Evolutionary conservation across 2,329 filamentous ascomycete species (phyloP).

Genomic region (Thielaviopsis cerberus): DNA sequence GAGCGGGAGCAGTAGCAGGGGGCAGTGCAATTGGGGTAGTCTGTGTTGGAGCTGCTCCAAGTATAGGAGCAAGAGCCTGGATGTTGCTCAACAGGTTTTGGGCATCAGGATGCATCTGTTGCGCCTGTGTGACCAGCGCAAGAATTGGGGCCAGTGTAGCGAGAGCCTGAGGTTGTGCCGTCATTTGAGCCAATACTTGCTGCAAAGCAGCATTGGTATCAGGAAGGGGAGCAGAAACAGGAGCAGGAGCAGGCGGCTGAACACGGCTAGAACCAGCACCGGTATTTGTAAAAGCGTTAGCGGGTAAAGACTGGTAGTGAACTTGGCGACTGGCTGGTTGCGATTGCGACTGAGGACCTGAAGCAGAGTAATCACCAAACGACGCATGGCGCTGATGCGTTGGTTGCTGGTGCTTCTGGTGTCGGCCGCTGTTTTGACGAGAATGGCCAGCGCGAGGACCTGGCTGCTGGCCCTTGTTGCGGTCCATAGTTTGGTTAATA

Average conservation of each 20-base stretch:
- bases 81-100: background rate
- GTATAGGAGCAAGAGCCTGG: background rate
- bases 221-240: too few relatives aligned
- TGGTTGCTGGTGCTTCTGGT: background rate
- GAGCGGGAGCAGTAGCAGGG: background rate
- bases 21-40: background rate
- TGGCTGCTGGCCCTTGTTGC: background rate
- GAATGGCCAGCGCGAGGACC: background rate
- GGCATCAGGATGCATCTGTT: background rate
- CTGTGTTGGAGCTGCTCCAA: background rate
- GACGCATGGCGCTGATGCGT: background rate
- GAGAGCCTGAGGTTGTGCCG: background rate
- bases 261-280: background rate
- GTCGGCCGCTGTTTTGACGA: background rate
- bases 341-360: background rate
- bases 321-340: background rate
- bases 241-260: background rate
- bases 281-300: background rate
- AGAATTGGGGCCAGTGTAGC: background rate
- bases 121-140: background rate
- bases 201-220: background rate
- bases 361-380: background rate
- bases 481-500: background rate
- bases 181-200: background rate
- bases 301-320: background rate